Conservation (phyloP, 192 early-diverging fungal species). For the Gaertneriomyces sp. region DNA sequence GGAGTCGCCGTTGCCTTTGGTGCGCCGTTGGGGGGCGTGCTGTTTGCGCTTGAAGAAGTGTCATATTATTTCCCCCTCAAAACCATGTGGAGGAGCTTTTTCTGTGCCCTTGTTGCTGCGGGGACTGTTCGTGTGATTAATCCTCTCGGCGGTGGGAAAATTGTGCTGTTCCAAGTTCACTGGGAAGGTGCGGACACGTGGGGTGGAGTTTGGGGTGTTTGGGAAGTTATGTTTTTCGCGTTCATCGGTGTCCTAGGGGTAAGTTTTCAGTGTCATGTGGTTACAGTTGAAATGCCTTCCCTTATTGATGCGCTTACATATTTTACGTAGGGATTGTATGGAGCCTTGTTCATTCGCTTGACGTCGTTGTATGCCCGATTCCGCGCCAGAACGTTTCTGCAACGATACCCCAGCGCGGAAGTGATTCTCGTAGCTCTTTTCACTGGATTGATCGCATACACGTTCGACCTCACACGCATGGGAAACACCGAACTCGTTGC, state of each 20-base stretch:
- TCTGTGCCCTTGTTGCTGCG: constrained; percentile 92
- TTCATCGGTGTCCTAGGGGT: constrained; percentile 78
- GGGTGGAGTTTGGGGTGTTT: constrained; percentile 72
- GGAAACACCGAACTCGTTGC: constrained; percentile 19
- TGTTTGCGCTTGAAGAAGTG: constrained; percentile 83
- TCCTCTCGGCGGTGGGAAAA: constrained; percentile 89
- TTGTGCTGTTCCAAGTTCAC: constrained; percentile 86
- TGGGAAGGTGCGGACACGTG: constrained; percentile 64
- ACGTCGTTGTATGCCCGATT: constrained; percentile 11
- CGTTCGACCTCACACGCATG: constrained; percentile 15
- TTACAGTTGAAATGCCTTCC: not conserved
- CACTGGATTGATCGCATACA: constrained; percentile 10
- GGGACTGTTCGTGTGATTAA: constrained; percentile 64
- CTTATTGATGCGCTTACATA: not conserved
- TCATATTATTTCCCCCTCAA: constrained; percentile 89
- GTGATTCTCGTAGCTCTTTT: constrained; percentile 15
- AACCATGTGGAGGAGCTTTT: constrained; percentile 94
- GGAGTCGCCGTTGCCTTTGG: constrained; percentile 97
- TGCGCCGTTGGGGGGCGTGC: constrained; percentile 84
- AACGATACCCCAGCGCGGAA: constrained; percentile 7
- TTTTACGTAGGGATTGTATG: constrained; percentile 39
- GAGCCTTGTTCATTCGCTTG: constrained; percentile 42
- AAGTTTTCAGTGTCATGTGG: constrained; percentile 19
- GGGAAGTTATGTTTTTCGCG: constrained; percentile 67
- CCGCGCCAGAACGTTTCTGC: constrained; percentile 16